A percentile compares a stretch with the other conserved stretches of the same genome.
These are phyloP conservation scores for Penicillium brevicompactum DNA, from an alignment of 2,329 filamentous ascomycete species.

Conservation along the genomic window DNA sequence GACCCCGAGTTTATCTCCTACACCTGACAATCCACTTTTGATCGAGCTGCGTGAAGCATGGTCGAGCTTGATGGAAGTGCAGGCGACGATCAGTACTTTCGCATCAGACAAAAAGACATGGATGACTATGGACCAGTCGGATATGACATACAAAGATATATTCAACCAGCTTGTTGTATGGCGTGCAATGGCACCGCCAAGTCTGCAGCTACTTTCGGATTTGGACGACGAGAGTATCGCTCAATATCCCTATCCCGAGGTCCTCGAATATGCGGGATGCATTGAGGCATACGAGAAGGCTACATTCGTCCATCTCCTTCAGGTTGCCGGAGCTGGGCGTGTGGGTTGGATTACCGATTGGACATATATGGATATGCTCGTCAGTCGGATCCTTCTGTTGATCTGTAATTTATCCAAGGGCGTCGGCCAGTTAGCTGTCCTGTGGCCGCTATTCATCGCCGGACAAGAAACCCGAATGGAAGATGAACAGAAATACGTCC, in stretches of 20 bases:
- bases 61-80: constrained; percentile 39
- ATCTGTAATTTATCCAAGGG: constrained; percentile 35
- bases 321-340: constrained; percentile 34
- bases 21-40: constrained; percentile 25
- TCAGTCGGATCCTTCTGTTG: constrained; percentile 32
- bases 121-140: constrained; percentile 33
- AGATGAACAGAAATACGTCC: constrained; percentile 32
- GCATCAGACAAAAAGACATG: constrained; percentile 35
- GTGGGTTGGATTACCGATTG: constrained; percentile 29
- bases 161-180: constrained; percentile 31
- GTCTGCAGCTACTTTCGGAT: constrained; percentile 29
- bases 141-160: constrained; percentile 32
- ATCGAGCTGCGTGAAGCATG: constrained; percentile 33
- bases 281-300: constrained; percentile 42
- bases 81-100: constrained; percentile 34
- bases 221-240: constrained; percentile 32
- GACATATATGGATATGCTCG: constrained; percentile 30
- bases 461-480: constrained; percentile 34
- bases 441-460: constrained; percentile 40
- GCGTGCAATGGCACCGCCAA: constrained; percentile 32
- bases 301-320: constrained; percentile 37
- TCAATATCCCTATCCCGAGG: constrained; percentile 31
- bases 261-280: constrained; percentile 39
- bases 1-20: constrained; percentile 31
- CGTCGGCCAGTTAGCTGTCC: constrained; percentile 35